Conservation (phyloP, 306 rosid genomes). For the Rosa lucieae region DNA sequence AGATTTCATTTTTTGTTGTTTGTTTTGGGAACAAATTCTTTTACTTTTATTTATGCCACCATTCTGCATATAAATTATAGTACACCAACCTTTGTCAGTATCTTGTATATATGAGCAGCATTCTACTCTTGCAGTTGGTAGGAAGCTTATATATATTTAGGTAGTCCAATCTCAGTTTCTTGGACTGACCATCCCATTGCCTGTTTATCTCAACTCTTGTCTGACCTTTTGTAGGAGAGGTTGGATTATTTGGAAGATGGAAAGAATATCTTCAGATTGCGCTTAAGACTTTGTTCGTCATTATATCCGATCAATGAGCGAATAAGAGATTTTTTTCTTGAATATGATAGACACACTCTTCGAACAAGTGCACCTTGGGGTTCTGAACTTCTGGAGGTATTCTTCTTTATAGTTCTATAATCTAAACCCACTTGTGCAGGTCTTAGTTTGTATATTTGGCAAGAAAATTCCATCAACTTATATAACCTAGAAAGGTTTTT, state of each 20-base stretch:
- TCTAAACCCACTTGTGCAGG: background rate
- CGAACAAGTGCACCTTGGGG: slow-evolving; percentile 99
- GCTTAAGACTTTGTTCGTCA: slow-evolving; percentile 90
- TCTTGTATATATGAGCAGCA: background rate
- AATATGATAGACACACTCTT: slow-evolving; percentile 96
- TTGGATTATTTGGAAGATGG: slow-evolving; percentile 98
- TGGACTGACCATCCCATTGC: slow-evolving; percentile 10
- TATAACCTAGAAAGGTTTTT: background rate
- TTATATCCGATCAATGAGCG: slow-evolving; percentile 93
- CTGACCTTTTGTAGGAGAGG: slow-evolving; percentile 64
- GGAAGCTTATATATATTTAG: slow-evolving; percentile 1
- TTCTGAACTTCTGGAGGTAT: slow-evolving; percentile 98
- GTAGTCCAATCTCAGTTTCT: background rate
- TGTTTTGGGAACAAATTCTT: background rate
- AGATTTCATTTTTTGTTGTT: background rate
- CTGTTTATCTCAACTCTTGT: slow-evolving; percentile 28
- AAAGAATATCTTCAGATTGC: slow-evolving; percentile 82
- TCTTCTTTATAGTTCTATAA: slow-evolving; percentile 20
- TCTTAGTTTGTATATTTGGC: background rate
- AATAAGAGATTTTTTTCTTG: slow-evolving; percentile 92
- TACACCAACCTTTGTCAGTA: background rate
- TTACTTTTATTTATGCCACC: background rate
- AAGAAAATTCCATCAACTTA: slow-evolving; percentile 4
- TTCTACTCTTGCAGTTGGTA: slow-evolving; percentile 1
- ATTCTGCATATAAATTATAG: background rate